A percentile compares a stretch with the other conserved stretches of the same genome.
phyloP scores from a whole-genome alignment of 2,329 filamentous ascomycete species.

The Scytalidium lignicola region DNA sequence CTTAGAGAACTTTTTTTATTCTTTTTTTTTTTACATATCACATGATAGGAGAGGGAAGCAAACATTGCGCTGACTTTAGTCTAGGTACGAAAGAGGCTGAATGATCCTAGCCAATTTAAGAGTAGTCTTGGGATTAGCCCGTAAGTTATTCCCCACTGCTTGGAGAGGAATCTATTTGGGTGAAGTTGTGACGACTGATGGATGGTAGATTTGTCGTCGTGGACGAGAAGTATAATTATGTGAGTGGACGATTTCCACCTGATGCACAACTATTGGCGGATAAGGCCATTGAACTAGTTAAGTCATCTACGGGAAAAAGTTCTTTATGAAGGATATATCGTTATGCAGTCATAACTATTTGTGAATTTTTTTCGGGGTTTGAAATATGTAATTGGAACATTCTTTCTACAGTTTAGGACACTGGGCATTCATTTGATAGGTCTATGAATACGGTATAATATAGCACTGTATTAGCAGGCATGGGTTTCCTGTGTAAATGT shows the following conservation, averaged over 20 bases:
- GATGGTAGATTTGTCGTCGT: slow-evolving; percentile 40
- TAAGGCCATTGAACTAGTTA: slow-evolving; percentile 35
- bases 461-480: too few species aligned
- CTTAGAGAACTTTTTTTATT: too few species aligned
- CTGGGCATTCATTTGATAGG: too few species aligned
- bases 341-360: too few species aligned
- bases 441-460: too few species aligned
- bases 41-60: not conserved
- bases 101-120: slow-evolving; percentile 39
- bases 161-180: too few species aligned
- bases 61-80: not conserved
- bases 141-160: slow-evolving; percentile 27
- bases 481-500: too few species aligned
- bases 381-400: too few species aligned
- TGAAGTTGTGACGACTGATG: slow-evolving; percentile 3
- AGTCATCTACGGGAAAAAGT: slow-evolving; percentile 15
- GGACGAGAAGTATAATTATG: slow-evolving; percentile 44
- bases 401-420: too few species aligned
- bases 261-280: slow-evolving; percentile 39
- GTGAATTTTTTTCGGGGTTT: too few species aligned
- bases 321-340: not conserved
- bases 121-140: slow-evolving; percentile 35
- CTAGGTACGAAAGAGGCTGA: slow-evolving; percentile 39
- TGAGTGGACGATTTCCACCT: slow-evolving; percentile 41
- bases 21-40: too few species aligned